Evolutionary conservation across 148 eudicot species (phyloP).

Genomic region (Fallopia convolvulus): DNA sequence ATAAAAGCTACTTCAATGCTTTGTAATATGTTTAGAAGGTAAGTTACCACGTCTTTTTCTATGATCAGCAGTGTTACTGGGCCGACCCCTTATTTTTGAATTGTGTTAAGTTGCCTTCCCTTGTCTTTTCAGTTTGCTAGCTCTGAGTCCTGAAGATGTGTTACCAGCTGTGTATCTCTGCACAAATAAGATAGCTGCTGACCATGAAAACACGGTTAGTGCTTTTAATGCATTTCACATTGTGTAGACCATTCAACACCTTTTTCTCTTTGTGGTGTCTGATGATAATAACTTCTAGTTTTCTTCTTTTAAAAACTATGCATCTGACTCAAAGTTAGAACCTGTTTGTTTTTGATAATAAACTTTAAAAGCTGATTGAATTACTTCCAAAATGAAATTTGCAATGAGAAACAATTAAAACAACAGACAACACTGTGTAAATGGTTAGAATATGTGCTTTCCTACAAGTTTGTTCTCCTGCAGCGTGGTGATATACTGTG

Average conservation of each 20-base stretch:
- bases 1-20: slow-evolving; percentile 84
- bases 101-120: slow-evolving; percentile 2
- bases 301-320: not conserved
- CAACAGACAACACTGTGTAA: not conserved
- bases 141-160: slow-evolving; percentile 81
- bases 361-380: not conserved
- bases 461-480: not conserved
- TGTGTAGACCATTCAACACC: not conserved
- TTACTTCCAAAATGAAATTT: not conserved
- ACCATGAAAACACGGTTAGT: slow-evolving; percentile 89
- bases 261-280: not conserved
- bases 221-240: not conserved
- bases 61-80: not conserved
- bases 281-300: not conserved
- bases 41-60: not conserved
- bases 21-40: slow-evolving; percentile 99
- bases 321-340: not conserved
- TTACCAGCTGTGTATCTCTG: slow-evolving; percentile 93
- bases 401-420: not conserved
- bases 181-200: slow-evolving; percentile 93
- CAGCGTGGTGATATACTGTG: not conserved
- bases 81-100: not conserved
- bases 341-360: not conserved
- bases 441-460: not conserved
- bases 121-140: slow-evolving; percentile 52